These are phyloP conservation scores for Grifola frondosa DNA, from an alignment of 1,284 basidiomycete species.

Conservation along the genomic window DNA sequence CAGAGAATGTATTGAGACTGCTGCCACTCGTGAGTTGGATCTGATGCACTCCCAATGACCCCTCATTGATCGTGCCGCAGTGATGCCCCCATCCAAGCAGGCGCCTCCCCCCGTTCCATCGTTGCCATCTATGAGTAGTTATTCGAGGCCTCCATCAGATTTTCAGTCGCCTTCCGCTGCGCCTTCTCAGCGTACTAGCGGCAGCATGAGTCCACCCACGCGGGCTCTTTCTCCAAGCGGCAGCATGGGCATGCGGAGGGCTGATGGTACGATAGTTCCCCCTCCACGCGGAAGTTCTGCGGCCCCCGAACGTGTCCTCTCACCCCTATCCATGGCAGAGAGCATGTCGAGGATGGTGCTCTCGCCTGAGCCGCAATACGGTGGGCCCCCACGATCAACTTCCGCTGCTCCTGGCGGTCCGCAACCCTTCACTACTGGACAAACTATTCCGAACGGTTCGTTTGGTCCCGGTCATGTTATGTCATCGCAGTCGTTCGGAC, in stretches of 20 bases:
- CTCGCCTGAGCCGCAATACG: slow-evolving; percentile 13
- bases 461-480: slow-evolving; percentile 30
- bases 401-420: slow-evolving; percentile 14
- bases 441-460: slow-evolving; percentile 5
- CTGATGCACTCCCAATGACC: not conserved
- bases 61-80: slow-evolving; percentile 34
- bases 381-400: slow-evolving; percentile 22
- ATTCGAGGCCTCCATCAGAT: slow-evolving; percentile 21
- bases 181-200: slow-evolving; percentile 15
- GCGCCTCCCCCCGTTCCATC: slow-evolving; percentile 27
- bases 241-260: slow-evolving; percentile 14
- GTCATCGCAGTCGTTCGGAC: slow-evolving; percentile 23
- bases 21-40: slow-evolving; percentile 62
- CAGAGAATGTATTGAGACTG: slow-evolving; percentile 83
- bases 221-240: slow-evolving; percentile 26
- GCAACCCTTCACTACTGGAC: slow-evolving; percentile 3
- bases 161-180: slow-evolving; percentile 18
- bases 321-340: slow-evolving; percentile 22
- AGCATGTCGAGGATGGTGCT: slow-evolving; percentile 30
- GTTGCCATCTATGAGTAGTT: slow-evolving; percentile 16
- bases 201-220: slow-evolving; percentile 24
- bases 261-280: slow-evolving; percentile 11
- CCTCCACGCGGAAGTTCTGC: slow-evolving; percentile 23
- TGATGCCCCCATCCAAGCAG: slow-evolving; percentile 57
- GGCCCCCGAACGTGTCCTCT: slow-evolving; percentile 17